Evolutionary conservation across 2,329 filamentous ascomycete species (phyloP).

Genomic region (Penicillium hesseltinei): DNA sequence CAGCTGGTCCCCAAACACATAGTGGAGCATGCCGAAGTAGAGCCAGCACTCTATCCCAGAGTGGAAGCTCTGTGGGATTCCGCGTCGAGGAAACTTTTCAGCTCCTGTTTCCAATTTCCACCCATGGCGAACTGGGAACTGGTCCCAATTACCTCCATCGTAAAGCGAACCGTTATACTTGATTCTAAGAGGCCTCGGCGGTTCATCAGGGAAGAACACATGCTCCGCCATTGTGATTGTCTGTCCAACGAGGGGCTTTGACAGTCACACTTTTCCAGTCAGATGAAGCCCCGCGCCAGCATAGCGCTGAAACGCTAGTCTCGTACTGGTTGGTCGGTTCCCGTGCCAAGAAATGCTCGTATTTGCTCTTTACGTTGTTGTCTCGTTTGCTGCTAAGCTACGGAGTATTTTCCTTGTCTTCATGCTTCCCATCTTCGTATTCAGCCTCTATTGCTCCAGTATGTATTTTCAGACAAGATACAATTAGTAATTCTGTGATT

Average conservation of each 20-base stretch:
- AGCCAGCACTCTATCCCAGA: conserved; percentile 11
- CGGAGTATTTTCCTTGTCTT: background rate
- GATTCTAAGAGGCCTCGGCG: background rate
- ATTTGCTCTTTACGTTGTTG: background rate
- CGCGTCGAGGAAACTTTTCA: background rate
- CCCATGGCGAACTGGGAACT: background rate
- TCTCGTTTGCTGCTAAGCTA: background rate
- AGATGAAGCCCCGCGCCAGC: background rate
- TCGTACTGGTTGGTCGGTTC: background rate
- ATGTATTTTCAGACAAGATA: background rate
- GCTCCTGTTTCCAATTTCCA: background rate
- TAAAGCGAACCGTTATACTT: background rate
- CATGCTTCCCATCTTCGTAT: background rate
- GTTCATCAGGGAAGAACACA: background rate
- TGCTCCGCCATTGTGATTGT: background rate
- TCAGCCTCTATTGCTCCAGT: background rate
- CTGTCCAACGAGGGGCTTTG: background rate
- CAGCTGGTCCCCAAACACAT: conserved; percentile 9
- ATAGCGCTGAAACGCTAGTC: background rate
- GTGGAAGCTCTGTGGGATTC: background rate
- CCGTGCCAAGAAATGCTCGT: background rate
- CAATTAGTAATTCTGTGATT: background rate
- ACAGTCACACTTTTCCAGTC: background rate
- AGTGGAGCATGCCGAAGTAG: conserved; percentile 11
- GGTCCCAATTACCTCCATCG: background rate